Conservation (phyloP, 2,329 filamentous ascomycete genomes). For the Colletotrichum magnum region DNA sequence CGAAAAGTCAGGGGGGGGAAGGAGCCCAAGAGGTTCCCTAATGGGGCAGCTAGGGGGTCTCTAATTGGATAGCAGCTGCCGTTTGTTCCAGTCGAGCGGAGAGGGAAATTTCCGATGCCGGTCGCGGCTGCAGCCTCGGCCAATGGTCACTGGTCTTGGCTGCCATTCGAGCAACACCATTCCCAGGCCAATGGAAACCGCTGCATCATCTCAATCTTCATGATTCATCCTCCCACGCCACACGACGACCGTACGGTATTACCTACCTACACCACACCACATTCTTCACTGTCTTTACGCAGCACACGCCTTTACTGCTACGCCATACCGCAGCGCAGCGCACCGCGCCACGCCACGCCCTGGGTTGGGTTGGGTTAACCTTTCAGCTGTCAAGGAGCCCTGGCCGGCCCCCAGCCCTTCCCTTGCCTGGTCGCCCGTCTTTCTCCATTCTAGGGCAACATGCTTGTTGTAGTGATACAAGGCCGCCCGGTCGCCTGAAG, state of each 20-base stretch:
- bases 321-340: no score
- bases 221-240: conserved; percentile 12
- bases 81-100: conserved; percentile 10
- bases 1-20: background rate
- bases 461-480: no score
- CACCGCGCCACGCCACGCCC: no score
- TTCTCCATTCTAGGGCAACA: background rate
- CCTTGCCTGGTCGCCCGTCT: background rate
- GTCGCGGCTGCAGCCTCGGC: conserved; percentile 12
- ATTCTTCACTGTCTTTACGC: background rate
- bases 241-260: no score
- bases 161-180: conserved; percentile 13
- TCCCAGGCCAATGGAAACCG: conserved; percentile 36
- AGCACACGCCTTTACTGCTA: no score
- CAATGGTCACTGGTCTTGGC: conserved; percentile 19
- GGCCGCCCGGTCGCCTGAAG: conserved; percentile 11
- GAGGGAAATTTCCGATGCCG: conserved; percentile 37
- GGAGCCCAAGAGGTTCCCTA: conserved; percentile 3
- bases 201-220: conserved; percentile 29
- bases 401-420: background rate
- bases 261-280: background rate
- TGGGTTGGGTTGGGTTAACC: no score
- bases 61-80: conserved; percentile 22
- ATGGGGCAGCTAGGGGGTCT: conserved; percentile 10
- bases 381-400: no score